Evolutionary conservation across 768 basidiomycete species (phyloP), one percentile per base, ranked within the genome.

Genomic region (Mycena leptocephala): DNA sequence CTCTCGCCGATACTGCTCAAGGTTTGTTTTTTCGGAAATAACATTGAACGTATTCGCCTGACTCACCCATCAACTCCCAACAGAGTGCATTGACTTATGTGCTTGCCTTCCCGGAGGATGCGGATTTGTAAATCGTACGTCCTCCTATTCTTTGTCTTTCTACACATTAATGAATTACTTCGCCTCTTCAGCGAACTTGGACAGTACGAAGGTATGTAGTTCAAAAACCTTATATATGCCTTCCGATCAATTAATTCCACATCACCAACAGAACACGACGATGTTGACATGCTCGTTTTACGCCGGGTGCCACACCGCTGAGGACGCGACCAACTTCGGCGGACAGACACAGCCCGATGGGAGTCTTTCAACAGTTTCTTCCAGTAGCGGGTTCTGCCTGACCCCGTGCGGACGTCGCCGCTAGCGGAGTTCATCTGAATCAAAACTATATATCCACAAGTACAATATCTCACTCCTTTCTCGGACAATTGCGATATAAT

Each of bases 261-360:
- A 26, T 4, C 48, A 51, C 35, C 51, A 55, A 32, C 24, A 39
- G 51, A 76, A 55, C 30, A 70, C 69, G 26, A 62, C 51, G 3
- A 30, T 48, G 58, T 16, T 76, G 33, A 76, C 75, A 3, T 76
- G 75, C 35, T 39, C 75, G 18, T 7, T 65, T 18, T 76, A 63
- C 43, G 58, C 70, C 16, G 53, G 70, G 2, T 71, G 68, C 68
- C 75, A 76, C 62, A 71, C 61, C 6, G 68, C 75, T 18, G 70
- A 43, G 7, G 75, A 76, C 18, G 75, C 75, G 11, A 71, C 37
- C 32, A 76, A 76, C 59, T 22, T 24, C 4, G 77, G 77, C n/a
- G 77, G 77, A 22, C 77, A 78, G 68, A 68, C 69, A 26, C 28
- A 67, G 59, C 70, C 74, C 8, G 58, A 72, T 30, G 77, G 77